Percentiles rank a stretch among this genome's conserved stretches.
phyloP scores from a whole-genome alignment of 345 rosid species.

The Citrus hindsii region DNA sequence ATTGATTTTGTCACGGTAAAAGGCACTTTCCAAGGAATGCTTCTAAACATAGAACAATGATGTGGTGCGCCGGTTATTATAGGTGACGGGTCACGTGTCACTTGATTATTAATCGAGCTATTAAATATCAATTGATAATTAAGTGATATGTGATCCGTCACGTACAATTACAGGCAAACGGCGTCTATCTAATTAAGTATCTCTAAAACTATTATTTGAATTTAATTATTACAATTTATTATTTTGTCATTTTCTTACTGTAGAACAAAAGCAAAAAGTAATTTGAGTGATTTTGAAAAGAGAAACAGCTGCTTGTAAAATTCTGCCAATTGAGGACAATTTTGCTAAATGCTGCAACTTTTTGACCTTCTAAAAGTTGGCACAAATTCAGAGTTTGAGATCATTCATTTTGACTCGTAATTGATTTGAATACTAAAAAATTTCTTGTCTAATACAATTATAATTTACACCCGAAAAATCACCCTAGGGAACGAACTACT shows the following conservation, averaged over 20 bases:
- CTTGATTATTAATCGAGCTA: too few species aligned
- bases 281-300: neutral
- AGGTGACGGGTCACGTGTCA: too few species aligned
- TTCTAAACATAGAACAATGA: too few species aligned
- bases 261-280: neutral
- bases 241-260: neutral
- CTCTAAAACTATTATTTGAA: neutral
- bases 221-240: too few species aligned
- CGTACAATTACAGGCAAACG: accelerated
- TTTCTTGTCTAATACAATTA: neutral
- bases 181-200: accelerated
- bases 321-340: neutral
- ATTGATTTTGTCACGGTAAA: too few species aligned
- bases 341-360: constrained; percentile 6
- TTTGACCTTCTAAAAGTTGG: constrained; percentile 24
- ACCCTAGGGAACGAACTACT: constrained; percentile 13
- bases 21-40: too few species aligned
- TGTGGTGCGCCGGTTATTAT: too few species aligned
- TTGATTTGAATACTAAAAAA: neutral
- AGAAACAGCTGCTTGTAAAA: neutral
- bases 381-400: neutral
- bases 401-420: neutral
- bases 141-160: too few species aligned
- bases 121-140: too few species aligned
- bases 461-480: constrained; percentile 8